Base-by-base conservation (phyloP, 257 asterid species). In the Cruciata laevipes region DNA sequence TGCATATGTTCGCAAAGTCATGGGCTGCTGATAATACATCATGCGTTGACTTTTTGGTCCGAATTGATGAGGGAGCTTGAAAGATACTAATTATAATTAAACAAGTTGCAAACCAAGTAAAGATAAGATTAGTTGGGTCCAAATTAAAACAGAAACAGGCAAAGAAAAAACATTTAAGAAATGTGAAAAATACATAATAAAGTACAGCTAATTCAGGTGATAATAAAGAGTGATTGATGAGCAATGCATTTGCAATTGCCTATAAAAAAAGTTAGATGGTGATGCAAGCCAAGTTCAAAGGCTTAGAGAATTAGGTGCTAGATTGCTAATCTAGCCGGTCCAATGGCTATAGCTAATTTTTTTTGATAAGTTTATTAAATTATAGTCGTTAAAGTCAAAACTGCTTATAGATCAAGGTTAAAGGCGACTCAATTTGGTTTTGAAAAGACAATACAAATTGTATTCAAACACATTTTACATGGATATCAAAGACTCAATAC, bases 241-340 rank as follows among this genome's bases (percentile, higher is more conserved):
- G 47, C 17, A 49, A 18, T 47, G 30, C 33, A 47, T 47, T 47
- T 47, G 20, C 55, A 0, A 47, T 47, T 47, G 20, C 55, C 1
- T 42, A 47, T 14, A 47, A 47, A 3, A 5, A 47, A 13, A 16
- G 2, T 17, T 4, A 47, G 55, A 47, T 47, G 55, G 20, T 63
- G 69, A 63, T 63, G 69, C 25, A 30, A 64, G 40, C 7, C 58
- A 49, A 65, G 66, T 49, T 4, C 40, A 20, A 20, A n/a, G 27
- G 32, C 37, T 42, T 59, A 24, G 65, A 51, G 12, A 60, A 16
- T 4, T 4, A 14, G 20, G 55, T 47, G 20, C 18, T 47, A 14
- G 3, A 4, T 47, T 47, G 55, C 55, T 47, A 17, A 47, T 13
- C 53, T 47, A 16, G 53, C n/a, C 53, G 11, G 11, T 47, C 55